Base-by-base conservation (phyloP, 495 filamentous ascomycete species). In the Xylaria acuta region DNA sequence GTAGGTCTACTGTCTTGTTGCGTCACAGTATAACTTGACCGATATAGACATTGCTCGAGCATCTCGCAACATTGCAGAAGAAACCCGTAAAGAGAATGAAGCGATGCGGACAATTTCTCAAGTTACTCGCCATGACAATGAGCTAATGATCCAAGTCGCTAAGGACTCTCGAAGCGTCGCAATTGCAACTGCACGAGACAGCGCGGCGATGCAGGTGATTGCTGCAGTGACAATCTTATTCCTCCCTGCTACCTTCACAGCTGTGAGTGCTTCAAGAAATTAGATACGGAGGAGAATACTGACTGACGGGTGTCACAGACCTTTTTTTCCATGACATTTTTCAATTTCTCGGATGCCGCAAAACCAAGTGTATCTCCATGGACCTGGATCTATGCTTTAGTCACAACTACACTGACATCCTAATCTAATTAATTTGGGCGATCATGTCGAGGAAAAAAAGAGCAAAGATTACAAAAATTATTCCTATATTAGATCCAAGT, bases 161-260 rank as follows among this genome's bases (percentile, higher is more conserved):
- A 60, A 34, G 18, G 30, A 60, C 18, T 60, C 32, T 9, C 12
- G 32, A n/a, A n/a, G 5, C 1, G 18, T 60, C 20, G 56, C 32
- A 38, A 20, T 60, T 36, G 30, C 32, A 11, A 60, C 56, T 8
- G 56, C 56, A 20, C 56, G 18, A 14, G 81, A 84, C 70, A 84
- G 78, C 69, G 72, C 75, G 16, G 67, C 75, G 5, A 76, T 75
- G 76, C 72, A 71, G 32, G 75, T 73, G 8, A 78, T 76, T 30
- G 72, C 76, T 30, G 36, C 72, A 25, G 58, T 78, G 12, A 78
- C 72, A 0, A 65, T 78, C 56, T 22, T 76, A 32, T 78, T 78
- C 43, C 56, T 78, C 1, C 76, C 75, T 6, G 75, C 71, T 22
- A 78, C 76, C 7, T 78, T 75, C 58, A 64, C 72, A 6, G 14